These are phyloP conservation scores for Monilinia fructigena DNA, from an alignment of 2,329 filamentous ascomycete species.

Conservation along the genomic window DNA sequence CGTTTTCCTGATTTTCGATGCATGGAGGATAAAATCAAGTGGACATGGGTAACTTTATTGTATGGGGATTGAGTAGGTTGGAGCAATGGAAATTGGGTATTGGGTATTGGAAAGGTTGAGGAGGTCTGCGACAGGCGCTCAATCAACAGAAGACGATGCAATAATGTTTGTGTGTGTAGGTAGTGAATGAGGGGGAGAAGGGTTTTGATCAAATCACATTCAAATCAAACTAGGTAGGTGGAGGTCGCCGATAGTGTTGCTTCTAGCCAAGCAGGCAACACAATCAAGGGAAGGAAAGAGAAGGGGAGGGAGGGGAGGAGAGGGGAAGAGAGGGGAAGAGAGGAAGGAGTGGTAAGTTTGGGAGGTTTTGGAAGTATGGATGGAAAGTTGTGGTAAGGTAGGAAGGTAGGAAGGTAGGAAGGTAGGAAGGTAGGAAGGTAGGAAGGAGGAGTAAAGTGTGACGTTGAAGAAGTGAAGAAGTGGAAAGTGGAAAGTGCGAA, in stretches of 20 bases:
- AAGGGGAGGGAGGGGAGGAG: background rate
- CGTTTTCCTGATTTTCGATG: conserved; percentile 31
- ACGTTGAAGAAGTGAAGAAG: background rate
- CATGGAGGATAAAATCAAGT: conserved; percentile 29
- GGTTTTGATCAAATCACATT: background rate
- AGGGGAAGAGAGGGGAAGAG: background rate
- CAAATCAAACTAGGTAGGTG: background rate
- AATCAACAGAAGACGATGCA: conserved; percentile 12
- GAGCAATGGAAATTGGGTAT: background rate
- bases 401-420: too few species aligned
- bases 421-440: too few species aligned
- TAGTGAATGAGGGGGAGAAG: background rate
- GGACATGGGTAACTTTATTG: conserved; percentile 1
- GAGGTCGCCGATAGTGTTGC: background rate
- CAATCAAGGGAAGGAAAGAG: background rate
- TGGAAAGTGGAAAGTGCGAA: background rate
- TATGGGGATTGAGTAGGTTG: conserved; percentile 6
- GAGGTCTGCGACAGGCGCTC: conserved; percentile 21
- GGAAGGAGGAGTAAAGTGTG: background rate
- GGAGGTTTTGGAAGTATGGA: too few species aligned
- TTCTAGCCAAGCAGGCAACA: conserved; percentile 5
- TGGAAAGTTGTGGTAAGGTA: background rate
- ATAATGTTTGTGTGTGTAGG: background rate
- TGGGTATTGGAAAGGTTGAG: background rate
- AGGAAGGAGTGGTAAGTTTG: background rate